These are phyloP conservation scores for Dryas alaskensis DNA, from an alignment of 306 rosid genomes.

Conservation along the genomic window DNA sequence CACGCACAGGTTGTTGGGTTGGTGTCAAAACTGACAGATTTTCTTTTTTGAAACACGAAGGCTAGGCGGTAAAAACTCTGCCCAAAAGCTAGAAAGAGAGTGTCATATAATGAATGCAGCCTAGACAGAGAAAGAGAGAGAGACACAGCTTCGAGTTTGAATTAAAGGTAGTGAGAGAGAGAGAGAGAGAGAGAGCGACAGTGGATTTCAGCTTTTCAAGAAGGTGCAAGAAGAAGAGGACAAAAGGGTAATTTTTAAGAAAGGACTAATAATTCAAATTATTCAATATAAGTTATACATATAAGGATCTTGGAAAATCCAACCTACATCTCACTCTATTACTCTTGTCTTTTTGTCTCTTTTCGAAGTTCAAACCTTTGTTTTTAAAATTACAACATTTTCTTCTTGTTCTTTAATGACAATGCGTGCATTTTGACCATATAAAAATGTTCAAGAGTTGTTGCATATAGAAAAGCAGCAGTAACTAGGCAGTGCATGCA, in stretches of 20 bases:
- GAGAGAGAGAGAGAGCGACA: constrained; percentile 7
- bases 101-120: neutral
- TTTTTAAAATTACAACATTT: constrained; percentile 15
- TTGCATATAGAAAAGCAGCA: neutral
- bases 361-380: constrained; percentile 57
- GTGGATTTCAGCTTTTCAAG: constrained; percentile 41
- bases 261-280: constrained; percentile 33
- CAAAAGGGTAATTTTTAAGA: constrained; percentile 47
- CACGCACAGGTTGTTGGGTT: neutral
- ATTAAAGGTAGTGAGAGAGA: constrained; percentile 57
- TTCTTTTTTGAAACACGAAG: constrained; percentile 23
- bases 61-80: constrained; percentile 34
- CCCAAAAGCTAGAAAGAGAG: constrained; percentile 29
- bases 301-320: constrained; percentile 52
- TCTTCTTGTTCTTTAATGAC: constrained; percentile 34
- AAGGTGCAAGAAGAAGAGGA: constrained; percentile 42
- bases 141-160: constrained; percentile 45
- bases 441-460: neutral
- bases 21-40: constrained; percentile 21
- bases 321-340: constrained; percentile 38
- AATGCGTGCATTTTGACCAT: constrained; percentile 27
- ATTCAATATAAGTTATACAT: constrained; percentile 15
- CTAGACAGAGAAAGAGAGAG: constrained; percentile 17
- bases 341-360: constrained; percentile 49
- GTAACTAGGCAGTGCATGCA: neutral